Conservation (phyloP, 139 green algal species). For the Chlorella vulgaris region DNA sequence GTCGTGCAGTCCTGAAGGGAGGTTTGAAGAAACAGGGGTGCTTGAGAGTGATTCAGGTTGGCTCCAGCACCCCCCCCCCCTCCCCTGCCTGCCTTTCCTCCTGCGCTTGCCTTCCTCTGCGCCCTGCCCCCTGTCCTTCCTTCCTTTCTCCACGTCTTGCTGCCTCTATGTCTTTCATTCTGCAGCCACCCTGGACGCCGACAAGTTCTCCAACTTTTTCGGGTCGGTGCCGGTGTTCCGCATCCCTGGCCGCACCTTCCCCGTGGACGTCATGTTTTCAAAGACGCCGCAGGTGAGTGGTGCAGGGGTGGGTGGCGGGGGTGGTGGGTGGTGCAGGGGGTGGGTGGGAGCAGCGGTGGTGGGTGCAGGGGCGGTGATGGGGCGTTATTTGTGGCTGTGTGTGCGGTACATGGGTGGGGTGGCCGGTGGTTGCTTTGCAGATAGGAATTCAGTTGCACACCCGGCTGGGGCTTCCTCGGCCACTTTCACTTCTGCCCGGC, state of each 20-base stretch:
- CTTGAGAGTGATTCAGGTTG: no score
- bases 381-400: no score
- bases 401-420: no score
- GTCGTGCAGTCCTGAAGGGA: neutral
- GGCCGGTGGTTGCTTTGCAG: no score
- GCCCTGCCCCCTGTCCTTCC: neutral
- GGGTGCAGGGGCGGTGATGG: no score
- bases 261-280: constrained; percentile 92
- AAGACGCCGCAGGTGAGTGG: constrained; percentile 63
- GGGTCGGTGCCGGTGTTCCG: constrained; percentile 88
- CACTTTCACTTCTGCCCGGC: no score
- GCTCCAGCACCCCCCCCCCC: no score
- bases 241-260: constrained; percentile 98
- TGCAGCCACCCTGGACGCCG: constrained; percentile 87
- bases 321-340: neutral
- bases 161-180: neutral
- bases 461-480: no score
- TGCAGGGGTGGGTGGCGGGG: neutral
- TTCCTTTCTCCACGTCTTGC: neutral
- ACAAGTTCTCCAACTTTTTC: constrained; percentile 92
- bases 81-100: neutral
- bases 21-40: no score
- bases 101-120: neutral
- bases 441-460: no score
- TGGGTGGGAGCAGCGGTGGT: no score